A percentile compares a stretch with the other conserved stretches of the same genome.
Evolutionary conservation across 148 eudicot genomes (phyloP).

Genomic region (Persicaria maculosa): DNA sequence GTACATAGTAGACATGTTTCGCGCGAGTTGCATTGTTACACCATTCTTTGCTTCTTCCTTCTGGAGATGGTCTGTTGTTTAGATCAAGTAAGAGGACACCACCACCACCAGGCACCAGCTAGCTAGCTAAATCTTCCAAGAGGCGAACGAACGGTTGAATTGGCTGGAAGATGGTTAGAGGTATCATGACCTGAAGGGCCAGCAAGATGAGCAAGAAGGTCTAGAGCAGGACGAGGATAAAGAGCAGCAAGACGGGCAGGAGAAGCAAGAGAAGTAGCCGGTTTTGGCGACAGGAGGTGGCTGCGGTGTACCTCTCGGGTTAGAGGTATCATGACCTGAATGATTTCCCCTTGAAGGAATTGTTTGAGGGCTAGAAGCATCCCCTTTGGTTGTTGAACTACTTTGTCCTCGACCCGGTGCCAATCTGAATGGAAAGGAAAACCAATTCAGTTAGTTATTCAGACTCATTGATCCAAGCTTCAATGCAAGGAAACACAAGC

Average conservation of each 20-base stretch:
- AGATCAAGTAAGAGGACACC: neutral
- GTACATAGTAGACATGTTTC: no score
- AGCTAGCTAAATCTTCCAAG: neutral
- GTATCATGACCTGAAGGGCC: neutral
- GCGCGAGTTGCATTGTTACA: no score
- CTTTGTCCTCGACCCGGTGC: neutral
- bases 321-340: neutral
- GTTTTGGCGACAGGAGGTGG: neutral
- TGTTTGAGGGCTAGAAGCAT: conserved; percentile 1
- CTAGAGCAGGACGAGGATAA: conserved; percentile 14
- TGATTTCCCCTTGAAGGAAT: neutral
- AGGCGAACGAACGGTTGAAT: neutral
- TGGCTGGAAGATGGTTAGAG: neutral
- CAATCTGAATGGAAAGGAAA: conserved; percentile 5
- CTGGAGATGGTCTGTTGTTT: conserved; percentile 1
- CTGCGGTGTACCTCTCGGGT: neutral
- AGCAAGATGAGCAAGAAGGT: neutral
- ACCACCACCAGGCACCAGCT: neutral
- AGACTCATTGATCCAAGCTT: neutral
- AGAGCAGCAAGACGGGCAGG: neutral
- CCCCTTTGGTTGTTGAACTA: conserved; percentile 2
- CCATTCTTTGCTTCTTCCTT: neutral
- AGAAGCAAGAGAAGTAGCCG: neutral
- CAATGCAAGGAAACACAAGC: neutral
- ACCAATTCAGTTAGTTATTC: neutral